Evolutionary conservation across 768 basidiomycete species (phyloP).

Genomic region (Termitomyces sp.): DNA sequence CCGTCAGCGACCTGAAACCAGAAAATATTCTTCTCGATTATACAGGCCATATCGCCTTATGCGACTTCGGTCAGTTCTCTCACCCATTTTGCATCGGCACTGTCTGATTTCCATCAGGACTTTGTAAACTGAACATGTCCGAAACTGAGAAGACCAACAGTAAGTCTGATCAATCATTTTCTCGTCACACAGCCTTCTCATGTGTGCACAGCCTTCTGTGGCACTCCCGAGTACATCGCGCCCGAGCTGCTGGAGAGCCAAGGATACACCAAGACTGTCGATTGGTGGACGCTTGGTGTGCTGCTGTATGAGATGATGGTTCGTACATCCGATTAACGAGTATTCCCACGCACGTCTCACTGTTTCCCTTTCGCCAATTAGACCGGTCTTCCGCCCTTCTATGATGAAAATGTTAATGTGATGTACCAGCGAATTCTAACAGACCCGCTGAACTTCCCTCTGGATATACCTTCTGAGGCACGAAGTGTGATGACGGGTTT

Average conservation of each 20-base stretch:
- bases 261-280: conserved; percentile 97
- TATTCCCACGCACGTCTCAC: neutral
- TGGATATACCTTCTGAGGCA: conserved; percentile 87
- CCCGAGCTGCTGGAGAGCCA: conserved; percentile 95
- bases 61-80: conserved; percentile 76
- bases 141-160: conserved; percentile 98
- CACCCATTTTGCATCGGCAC: neutral
- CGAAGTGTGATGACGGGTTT: conserved; percentile 85
- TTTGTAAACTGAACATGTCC: conserved; percentile 96
- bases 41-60: conserved; percentile 95
- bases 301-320: conserved; percentile 97
- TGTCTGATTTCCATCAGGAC: conserved; percentile 39
- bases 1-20: conserved; percentile 84
- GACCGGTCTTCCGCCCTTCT: conserved; percentile 97
- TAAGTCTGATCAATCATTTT: conserved; percentile 32
- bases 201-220: conserved; percentile 77
- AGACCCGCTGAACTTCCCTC: conserved; percentile 90
- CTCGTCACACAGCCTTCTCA: conserved; percentile 8
- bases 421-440: conserved; percentile 96
- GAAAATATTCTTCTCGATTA: conserved; percentile 98
- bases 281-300: conserved; percentile 99
- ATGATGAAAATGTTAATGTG: conserved; percentile 97
- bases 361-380: conserved; percentile 27
- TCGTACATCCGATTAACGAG: conserved; percentile 19
- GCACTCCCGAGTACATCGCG: conserved; percentile 98